These are phyloP conservation scores for Cladosporium austrohemisphaericum DNA, from an alignment of 2,329 filamentous ascomycete genomes.

Conservation along the genomic window DNA sequence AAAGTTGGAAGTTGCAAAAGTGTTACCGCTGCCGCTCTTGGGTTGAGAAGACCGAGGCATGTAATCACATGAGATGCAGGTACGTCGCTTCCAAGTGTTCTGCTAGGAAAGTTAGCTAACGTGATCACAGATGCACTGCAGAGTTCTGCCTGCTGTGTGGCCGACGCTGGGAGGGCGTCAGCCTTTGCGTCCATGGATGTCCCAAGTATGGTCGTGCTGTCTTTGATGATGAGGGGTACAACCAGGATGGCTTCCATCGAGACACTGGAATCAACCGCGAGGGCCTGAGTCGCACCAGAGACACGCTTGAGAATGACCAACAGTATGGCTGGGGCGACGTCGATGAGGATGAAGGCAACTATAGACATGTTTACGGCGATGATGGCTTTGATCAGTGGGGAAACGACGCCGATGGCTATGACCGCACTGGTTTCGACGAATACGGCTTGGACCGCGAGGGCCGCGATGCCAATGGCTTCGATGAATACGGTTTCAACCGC, in stretches of 20 bases:
- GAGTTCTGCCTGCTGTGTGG: not conserved
- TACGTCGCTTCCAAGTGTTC: no score
- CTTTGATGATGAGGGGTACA: not conserved
- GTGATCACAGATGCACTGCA: not conserved
- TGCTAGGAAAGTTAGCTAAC: no score
- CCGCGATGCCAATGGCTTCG: not conserved
- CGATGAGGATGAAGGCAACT: not conserved
- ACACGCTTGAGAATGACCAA: not conserved
- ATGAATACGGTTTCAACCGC: not conserved
- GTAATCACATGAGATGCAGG: not conserved
- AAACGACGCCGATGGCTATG: not conserved
- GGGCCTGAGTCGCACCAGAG: not conserved
- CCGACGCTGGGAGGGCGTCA: not conserved
- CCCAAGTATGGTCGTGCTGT: not conserved
- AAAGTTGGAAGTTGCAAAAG: not conserved
- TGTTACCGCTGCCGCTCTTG: not conserved
- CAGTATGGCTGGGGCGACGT: not conserved
- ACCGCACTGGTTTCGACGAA: not conserved
- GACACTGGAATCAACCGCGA: not conserved
- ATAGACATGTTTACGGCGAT: not conserved
- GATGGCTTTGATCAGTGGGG: not conserved
- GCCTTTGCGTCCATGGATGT: not conserved
- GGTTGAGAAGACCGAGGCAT: not conserved
- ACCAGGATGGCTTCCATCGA: not conserved
- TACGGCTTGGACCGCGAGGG: not conserved